Percentiles rank a stretch among this genome's conserved stretches.
These are phyloP conservation scores for Yamadazyma sp. DNA, from an alignment of 805 yeast genomes.

Conservation along the genomic window DNA sequence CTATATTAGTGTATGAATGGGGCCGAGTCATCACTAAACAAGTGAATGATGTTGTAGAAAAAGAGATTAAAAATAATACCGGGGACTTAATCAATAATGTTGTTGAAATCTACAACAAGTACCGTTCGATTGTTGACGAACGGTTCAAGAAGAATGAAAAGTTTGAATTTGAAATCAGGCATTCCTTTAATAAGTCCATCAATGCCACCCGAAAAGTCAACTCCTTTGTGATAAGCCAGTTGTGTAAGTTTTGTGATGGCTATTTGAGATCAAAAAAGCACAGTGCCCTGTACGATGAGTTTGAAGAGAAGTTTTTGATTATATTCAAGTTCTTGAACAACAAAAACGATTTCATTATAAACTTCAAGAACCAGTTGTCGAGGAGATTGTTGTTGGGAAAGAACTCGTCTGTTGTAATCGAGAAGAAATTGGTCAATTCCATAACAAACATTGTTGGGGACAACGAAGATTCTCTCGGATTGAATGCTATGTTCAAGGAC, in stretches of 20 bases:
- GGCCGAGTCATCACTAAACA: constrained; percentile 17
- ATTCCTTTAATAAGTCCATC: constrained; percentile 22
- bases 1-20: constrained; percentile 26
- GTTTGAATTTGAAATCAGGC: constrained; percentile 34
- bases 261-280: constrained; percentile 23
- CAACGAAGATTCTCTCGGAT: constrained; percentile 23
- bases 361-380: constrained; percentile 38
- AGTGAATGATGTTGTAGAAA: constrained; percentile 4
- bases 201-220: constrained; percentile 19
- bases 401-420: constrained; percentile 21
- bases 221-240: constrained; percentile 18
- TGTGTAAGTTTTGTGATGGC: constrained; percentile 34
- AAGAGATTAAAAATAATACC: constrained; percentile 1
- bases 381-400: constrained; percentile 30
- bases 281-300: constrained; percentile 16
- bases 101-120: constrained; percentile 2
- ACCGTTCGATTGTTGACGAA: background rate
- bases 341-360: constrained; percentile 31
- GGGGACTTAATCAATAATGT: background rate
- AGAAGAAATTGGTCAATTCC: constrained; percentile 23
- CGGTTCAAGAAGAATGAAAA: constrained; percentile 15
- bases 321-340: constrained; percentile 35
- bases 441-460: constrained; percentile 32
- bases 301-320: constrained; percentile 20
- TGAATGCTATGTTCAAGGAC: constrained; percentile 37